Evolutionary conservation across 169 alveolate species (phyloP).

Genomic region (Plasmodium relictum): DNA sequence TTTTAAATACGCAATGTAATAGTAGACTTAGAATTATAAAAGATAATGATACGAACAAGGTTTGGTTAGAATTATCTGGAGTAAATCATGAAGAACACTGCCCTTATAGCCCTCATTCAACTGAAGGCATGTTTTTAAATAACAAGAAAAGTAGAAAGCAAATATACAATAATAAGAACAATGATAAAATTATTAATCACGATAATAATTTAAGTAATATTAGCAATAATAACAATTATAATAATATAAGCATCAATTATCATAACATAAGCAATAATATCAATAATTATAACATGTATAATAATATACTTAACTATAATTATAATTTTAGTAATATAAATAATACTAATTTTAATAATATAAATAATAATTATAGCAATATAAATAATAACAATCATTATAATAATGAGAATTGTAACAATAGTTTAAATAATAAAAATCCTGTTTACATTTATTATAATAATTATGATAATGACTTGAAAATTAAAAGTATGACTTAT

Average conservation of each 20-base stretch:
- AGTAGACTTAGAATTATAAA: conserved; percentile 30
- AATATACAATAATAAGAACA: background rate
- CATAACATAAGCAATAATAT: background rate
- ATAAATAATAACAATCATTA: background rate
- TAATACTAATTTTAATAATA: background rate
- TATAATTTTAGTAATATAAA: background rate
- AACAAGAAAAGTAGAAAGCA: background rate
- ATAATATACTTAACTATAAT: background rate
- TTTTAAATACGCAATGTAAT: conserved; percentile 19
- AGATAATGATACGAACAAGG: conserved; percentile 7
- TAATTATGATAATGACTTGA: background rate
- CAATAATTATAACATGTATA: background rate
- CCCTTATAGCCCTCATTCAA: conserved; percentile 13
- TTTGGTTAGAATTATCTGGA: conserved; percentile 40
- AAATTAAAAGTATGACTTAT: background rate
- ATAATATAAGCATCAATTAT: background rate
- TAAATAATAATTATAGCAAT: background rate
- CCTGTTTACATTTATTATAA: background rate
- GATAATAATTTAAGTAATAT: background rate
- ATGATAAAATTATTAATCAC: background rate
- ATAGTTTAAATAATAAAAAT: background rate
- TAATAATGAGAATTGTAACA: background rate
- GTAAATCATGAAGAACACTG: conserved; percentile 20
- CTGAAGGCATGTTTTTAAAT: background rate
- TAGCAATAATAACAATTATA: background rate